Evolutionary conservation across 2,329 filamentous ascomycete species (phyloP).

Genomic region (Aspergillus arachidicola): DNA sequence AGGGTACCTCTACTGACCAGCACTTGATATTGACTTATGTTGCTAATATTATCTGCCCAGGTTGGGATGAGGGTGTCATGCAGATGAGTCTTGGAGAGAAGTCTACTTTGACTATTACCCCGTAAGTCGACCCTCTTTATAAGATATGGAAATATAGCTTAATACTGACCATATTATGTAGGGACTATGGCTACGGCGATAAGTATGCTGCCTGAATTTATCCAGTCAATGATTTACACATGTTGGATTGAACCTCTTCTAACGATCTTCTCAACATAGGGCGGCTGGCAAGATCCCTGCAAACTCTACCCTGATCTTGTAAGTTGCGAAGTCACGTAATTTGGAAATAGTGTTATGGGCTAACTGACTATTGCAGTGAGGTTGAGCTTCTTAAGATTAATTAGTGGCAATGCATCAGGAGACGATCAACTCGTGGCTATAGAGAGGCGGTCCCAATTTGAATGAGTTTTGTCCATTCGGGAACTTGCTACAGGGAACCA

Average conservation of each 20-base stretch:
- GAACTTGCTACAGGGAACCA: background rate
- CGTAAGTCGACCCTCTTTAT: background rate
- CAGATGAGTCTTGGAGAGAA: background rate
- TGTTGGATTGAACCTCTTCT: background rate
- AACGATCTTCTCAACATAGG: background rate
- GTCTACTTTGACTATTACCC: background rate
- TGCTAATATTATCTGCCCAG: background rate
- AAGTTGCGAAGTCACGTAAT: background rate
- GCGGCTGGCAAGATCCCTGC: background rate
- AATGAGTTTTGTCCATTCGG: rapidly evolving
- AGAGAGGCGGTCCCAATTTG: no score
- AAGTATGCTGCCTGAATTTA: background rate
- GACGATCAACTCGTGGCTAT: rapidly evolving
- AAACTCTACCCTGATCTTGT: background rate
- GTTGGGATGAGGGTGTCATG: background rate
- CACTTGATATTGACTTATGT: rapidly evolving
- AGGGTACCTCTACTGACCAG: background rate
- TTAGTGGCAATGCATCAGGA: rapidly evolving
- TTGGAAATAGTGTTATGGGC: background rate
- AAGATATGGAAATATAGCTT: background rate
- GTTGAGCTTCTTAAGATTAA: background rate
- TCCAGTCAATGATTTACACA: background rate
- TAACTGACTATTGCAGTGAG: background rate
- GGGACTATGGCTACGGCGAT: background rate
- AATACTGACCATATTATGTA: background rate